Percentiles rank a stretch among this genome's conserved stretches.
Evolutionary conservation across 768 basidiomycete species (phyloP).

Genomic region (Pleurotus salmoneostramineus): DNA sequence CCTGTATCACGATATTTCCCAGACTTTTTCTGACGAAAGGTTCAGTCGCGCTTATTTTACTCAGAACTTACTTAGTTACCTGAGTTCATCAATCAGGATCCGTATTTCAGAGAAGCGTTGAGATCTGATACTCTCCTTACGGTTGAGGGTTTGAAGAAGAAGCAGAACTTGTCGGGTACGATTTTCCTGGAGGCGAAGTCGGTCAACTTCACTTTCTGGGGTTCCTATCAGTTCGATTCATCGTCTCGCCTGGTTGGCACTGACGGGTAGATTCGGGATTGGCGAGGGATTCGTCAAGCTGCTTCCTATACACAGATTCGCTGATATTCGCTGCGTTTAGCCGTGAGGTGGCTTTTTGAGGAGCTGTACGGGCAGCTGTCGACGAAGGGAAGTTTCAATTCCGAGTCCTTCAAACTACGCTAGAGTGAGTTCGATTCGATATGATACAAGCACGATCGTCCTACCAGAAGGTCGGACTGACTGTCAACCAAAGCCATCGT

Average conservation of each 20-base stretch:
- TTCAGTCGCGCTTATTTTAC: background rate
- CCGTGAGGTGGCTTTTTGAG: conserved; percentile 4
- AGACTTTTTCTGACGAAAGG: background rate
- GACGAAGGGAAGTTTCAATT: background rate
- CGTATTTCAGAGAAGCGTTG: conserved; percentile 2
- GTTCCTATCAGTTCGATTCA: no score
- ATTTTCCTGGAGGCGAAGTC: background rate
- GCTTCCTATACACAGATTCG: background rate
- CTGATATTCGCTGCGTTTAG: background rate
- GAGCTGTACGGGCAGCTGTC: background rate
- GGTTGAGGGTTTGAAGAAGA: background rate
- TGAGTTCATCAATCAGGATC: background rate
- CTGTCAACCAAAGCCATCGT: background rate
- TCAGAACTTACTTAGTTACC: background rate
- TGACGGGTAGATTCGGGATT: background rate
- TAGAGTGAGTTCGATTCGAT: no score
- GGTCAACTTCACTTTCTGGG: background rate
- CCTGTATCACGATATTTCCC: background rate
- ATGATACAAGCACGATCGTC: no score
- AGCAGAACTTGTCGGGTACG: background rate
- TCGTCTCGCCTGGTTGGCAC: no score
- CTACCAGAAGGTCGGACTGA: background rate
- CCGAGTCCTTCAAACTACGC: background rate
- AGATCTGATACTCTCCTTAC: background rate
- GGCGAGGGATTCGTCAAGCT: background rate